Base-by-base conservation (phyloP, 306 rosid genomes). In the Cajanus cajan region DNA sequence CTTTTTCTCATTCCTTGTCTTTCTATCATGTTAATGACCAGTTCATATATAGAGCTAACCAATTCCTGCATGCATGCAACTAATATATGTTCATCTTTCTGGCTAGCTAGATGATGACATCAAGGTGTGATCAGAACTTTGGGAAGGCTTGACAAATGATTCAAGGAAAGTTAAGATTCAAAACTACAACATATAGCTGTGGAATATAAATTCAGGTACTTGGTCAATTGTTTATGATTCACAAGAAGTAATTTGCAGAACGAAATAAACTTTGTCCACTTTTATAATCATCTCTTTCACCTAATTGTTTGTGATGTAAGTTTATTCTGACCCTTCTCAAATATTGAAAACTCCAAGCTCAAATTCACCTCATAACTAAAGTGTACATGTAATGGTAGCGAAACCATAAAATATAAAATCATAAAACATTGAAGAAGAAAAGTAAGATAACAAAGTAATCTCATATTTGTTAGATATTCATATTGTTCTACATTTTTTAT, bases 151-250 rank as follows among this genome's bases (percentile, higher is more conserved):
- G 63, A 0, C 34, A 28, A 59, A 59, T 59, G 66, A 15, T 61
- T 61, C 68, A 61, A 61, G 68, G 40, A 7, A 13, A 18, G 28
- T n/a, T 64, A 14, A 80, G 58, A 22, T 65, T 52, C 50, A 65
- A 36, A 57, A 36, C 59, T 43, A 66, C 81, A 76, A 40, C 13
- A 18, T 82, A 24, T 40, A 28, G 31, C 64, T 58, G 57, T 69
- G 45, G 62, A 70, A 24, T 73, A 39, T 57, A 67, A 34, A 3
- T 18, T 22, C 80, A 82, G 82, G 82, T 82, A 74, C 28, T 66
- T 36, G 14, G 21, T 73, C 58, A 48, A 22, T 50, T 66, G 28
- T 40, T 37, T 50, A 68, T 40, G 24, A 25, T 78, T 69, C 70
- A 69, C 10, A 55, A n/a, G 4, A 55, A 51, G 1, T 48, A 50